Evolutionary conservation across 2,329 filamentous ascomycete species (phyloP), one percentile per base, ranked within the genome.

Genomic region (Emydomyces testavorans): DNA sequence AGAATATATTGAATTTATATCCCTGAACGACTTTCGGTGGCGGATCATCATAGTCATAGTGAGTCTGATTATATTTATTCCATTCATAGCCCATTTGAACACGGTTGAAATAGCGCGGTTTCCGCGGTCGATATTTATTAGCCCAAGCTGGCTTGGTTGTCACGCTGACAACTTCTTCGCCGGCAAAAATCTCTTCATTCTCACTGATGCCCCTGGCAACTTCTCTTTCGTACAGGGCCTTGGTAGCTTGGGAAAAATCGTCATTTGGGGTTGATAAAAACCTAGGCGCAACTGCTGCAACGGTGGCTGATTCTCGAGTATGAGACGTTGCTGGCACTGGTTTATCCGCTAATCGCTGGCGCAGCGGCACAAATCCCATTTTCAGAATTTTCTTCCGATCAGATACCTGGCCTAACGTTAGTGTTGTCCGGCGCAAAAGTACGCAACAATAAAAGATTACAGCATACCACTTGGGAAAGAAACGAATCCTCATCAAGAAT

Each of bases 1-100:
- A 98, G 69, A 98, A 98, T 44, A 98, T 90, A 69, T 98, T 96
- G 75, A 98, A 98, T 65, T 94, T 95, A 74, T 98, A 98, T 49
- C 92, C 92, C 65, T 98, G 92, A 8, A 98, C 92, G 5, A 98
- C 90, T 68, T 94, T 95, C 21, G 92, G 92, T 1, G 92, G 92
- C 1, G 92, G 92, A 60, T 96, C 95, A 62, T 96, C 90, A 65
- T 95, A 87, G 65, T 96, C 92, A 69, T 98, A 98, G 68, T 98
- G 92, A 10, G 92, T 98, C 69, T 98, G 92, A 62, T 98, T 98
- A 75, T 98, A 98, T 68, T 98, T 98, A 73, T 98, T 98, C 92
- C 92, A 98, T 66, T 98, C 92, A 65, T 96, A 98, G 46, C 92
- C 92, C 85, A 95, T 95, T 66, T 94, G 89, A 39, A 96, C 89